These are phyloP conservation scores for Epichloe festucae DNA, from an alignment of 2,329 filamentous ascomycete genomes.

Conservation along the genomic window DNA sequence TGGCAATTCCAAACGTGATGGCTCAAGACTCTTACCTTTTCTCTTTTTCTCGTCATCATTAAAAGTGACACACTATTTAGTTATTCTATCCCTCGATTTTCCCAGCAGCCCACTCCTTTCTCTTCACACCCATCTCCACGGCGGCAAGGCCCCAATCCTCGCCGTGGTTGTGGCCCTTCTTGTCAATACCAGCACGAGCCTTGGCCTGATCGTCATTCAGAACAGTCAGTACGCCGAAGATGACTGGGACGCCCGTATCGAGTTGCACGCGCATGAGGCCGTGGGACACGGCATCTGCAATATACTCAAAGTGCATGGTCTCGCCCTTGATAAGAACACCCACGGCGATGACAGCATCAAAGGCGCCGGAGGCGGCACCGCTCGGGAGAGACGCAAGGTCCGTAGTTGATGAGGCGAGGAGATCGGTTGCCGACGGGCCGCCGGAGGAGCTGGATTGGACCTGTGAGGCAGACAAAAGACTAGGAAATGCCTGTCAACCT, in stretches of 20 bases:
- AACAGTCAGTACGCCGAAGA: slow-evolving; percentile 86
- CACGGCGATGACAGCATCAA: slow-evolving; percentile 90
- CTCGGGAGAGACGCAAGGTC: slow-evolving; percentile 46
- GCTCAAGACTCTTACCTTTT: not conserved
- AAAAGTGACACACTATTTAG: too few relatives aligned
- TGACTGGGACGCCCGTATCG: slow-evolving; percentile 75
- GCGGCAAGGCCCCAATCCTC: slow-evolving; percentile 93
- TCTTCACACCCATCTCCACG: slow-evolving; percentile 86
- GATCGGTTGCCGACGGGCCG: slow-evolving; percentile 57
- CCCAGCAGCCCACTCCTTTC: slow-evolving; percentile 69
- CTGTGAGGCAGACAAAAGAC: slow-evolving; percentile 74
- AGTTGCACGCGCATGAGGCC: slow-evolving; percentile 91
- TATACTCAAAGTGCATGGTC: slow-evolving; percentile 99
- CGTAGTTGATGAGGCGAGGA: slow-evolving; percentile 55
- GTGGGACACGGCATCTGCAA: slow-evolving; percentile 78
- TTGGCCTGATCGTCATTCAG: slow-evolving; percentile 78
- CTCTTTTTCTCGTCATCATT: not conserved
- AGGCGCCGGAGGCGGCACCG: slow-evolving; percentile 43
- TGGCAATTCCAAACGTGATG: not conserved
- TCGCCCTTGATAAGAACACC: slow-evolving; percentile 96
- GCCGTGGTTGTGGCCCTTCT: slow-evolving; percentile 73
- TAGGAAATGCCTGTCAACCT: slow-evolving; percentile 19
- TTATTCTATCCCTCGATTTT: slow-evolving; percentile 31
- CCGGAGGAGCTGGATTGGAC: slow-evolving; percentile 59
- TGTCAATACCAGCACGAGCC: slow-evolving; percentile 65